Base-by-base conservation (phyloP, 129 eudicot genomes). In the Artemisia tridentata region DNA sequence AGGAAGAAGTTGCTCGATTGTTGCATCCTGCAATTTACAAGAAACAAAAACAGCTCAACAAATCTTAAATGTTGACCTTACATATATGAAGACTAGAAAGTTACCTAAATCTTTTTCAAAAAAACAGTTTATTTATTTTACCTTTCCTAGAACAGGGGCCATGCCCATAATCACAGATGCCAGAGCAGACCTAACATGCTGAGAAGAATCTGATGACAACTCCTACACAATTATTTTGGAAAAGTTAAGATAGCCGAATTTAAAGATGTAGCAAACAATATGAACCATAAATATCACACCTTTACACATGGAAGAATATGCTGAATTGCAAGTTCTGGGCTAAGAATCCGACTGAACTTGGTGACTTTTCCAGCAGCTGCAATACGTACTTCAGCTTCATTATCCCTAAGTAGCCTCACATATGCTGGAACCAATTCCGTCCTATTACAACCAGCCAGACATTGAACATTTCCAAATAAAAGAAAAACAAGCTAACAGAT, bases 291-390 rank as follows among this genome's bases (percentile, higher is more conserved):
- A 65, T 46, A 49, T 65, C 25, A 19, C 72, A 95, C 99, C 99
- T 95, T 95, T 62, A 95, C 99, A 81, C 99, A 95, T 59, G 99
- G 99, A 77, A 95, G 93, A 79, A 95, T 95, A 72, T 90, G 97
- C 80, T 90, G 96, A 71, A 90, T 84, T 71, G 99, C 96, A 83
- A 90, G 91, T 78, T 90, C 96, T 0, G 97, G 96, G 67, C 69
- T 89, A 78, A 95, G 88, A 82, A 95, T 95, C 54, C 99, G 86
- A 74, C 96, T 90, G 58, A 95, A 95, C 73, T 95, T 95, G 65
- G 96, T 95, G 51, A 95, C 99, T 73, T 95, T 90, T 64, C 99
- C 99, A 72, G 99, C 97, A 85, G 99, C 99, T 14, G 99, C 99
- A 73, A 95, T 93, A 17, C n/a, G n/a, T n/a, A n/a, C n/a, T n/a